phyloP scores from a whole-genome alignment of 169 alveolate species.

The Cyclospora cayetanensis region DNA sequence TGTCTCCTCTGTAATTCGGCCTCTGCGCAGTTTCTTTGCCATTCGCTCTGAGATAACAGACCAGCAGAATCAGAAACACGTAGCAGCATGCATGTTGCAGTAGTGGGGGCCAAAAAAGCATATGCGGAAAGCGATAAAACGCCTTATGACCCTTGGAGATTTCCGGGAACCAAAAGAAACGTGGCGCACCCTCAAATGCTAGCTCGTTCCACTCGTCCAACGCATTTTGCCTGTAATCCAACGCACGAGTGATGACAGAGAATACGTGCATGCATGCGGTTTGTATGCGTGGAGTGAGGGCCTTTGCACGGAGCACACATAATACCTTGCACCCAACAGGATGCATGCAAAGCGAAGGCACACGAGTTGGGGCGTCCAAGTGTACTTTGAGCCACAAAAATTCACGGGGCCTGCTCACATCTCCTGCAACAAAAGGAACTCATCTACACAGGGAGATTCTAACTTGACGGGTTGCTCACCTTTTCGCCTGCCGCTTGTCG shows the following conservation, averaged over 20 bases:
- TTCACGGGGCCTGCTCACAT: background rate
- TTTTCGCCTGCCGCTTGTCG: background rate
- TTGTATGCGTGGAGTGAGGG: background rate
- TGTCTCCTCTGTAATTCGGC: background rate
- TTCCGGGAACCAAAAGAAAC: too few relatives aligned
- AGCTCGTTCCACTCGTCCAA: conserved; percentile 49
- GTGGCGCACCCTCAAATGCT: conserved; percentile 45
- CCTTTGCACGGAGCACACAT: background rate
- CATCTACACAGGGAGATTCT: background rate
- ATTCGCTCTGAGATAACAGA: conserved; percentile 33
- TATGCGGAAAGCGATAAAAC: background rate
- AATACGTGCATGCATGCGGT: background rate
- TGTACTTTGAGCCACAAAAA: background rate
- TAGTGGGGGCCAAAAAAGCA: background rate
- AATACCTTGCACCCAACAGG: background rate
- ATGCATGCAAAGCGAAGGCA: background rate
- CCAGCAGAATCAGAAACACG: background rate
- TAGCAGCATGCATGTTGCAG: background rate
- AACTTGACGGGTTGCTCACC: background rate
- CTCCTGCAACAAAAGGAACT: background rate
- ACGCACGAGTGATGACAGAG: background rate
- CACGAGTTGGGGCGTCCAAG: background rate
- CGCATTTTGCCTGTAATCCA: background rate
- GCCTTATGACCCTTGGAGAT: too few relatives aligned
- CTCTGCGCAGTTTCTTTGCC: conserved; percentile 31